Percentiles rank a stretch among this genome's conserved stretches.
These are phyloP conservation scores for Juglanconis oblonga DNA, from an alignment of 2,329 filamentous ascomycete species.

Conservation along the genomic window DNA sequence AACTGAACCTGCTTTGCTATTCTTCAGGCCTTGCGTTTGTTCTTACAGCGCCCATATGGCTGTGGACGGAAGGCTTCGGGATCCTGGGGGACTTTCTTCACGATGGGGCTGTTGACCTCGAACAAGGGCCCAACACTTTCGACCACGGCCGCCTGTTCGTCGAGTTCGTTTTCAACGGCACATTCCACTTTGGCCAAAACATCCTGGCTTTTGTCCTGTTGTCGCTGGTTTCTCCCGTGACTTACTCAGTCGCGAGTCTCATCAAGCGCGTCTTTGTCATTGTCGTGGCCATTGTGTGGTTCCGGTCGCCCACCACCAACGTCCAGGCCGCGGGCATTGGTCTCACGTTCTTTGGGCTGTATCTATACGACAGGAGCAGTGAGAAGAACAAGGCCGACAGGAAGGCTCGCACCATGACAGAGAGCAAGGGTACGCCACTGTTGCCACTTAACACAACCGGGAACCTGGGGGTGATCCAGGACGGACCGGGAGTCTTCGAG, in stretches of 20 bases:
- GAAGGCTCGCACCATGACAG: conserved; percentile 67
- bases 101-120: conserved; percentile 71
- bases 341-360: conserved; percentile 87
- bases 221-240: conserved; percentile 92
- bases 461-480: conserved; percentile 30
- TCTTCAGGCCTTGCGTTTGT: conserved; percentile 92
- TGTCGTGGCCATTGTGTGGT: conserved; percentile 92
- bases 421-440: conserved; percentile 50
- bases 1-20: conserved; percentile 94
- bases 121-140: conserved; percentile 60
- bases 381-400: conserved; percentile 85
- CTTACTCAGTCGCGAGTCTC: conserved; percentile 91
- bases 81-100: conserved; percentile 75
- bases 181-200: conserved; percentile 95
- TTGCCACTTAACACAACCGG: conserved; percentile 61
- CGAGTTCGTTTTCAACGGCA: conserved; percentile 97
- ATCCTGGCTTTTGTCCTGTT: conserved; percentile 91
- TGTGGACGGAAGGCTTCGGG: conserved; percentile 81
- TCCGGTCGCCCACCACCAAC: conserved; percentile 80
- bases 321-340: conserved; percentile 81
- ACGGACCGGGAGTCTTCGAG: conserved; percentile 32
- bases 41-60: conserved; percentile 86
- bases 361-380: conserved; percentile 91
- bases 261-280: conserved; percentile 99
- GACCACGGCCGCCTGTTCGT: conserved; percentile 70